Conservation (phyloP, 2,329 filamentous ascomycete species). For the Massarina eburnea region DNA sequence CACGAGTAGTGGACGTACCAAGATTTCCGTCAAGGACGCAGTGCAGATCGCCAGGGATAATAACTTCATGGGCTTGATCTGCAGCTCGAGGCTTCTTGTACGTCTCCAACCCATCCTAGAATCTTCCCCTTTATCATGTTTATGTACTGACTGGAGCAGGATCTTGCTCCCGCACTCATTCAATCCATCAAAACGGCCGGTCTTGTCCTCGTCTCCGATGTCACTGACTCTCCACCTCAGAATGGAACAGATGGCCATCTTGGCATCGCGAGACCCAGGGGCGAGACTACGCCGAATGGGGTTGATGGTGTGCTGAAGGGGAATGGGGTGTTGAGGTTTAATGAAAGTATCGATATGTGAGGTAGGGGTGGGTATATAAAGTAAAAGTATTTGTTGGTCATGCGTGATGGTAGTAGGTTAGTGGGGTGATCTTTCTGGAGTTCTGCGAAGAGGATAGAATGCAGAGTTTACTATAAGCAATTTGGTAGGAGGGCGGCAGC, state of each 20-base stretch:
- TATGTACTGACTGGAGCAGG: slow-evolving; percentile 54
- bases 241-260: slow-evolving; percentile 35
- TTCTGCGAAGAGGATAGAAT: too few relatives aligned
- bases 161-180: slow-evolving; percentile 88
- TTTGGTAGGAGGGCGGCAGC: too few relatives aligned
- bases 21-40: slow-evolving; percentile 89
- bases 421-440: too few relatives aligned
- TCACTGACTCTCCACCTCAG: slow-evolving; percentile 59
- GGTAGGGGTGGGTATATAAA: too few relatives aligned
- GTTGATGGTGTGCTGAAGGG: slow-evolving; percentile 84
- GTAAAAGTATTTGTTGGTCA: too few relatives aligned
- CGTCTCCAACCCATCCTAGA: slow-evolving; percentile 36
- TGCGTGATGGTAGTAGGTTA: too few relatives aligned
- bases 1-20: slow-evolving; percentile 67
- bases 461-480: too few relatives aligned
- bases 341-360: slow-evolving; percentile 72
- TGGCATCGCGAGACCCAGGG: slow-evolving; percentile 43
- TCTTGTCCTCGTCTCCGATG: slow-evolving; percentile 87
- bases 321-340: slow-evolving; percentile 88
- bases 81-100: slow-evolving; percentile 83
- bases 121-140: not conserved
- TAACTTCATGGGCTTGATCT: slow-evolving; percentile 97
- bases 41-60: slow-evolving; percentile 92
- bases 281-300: slow-evolving; percentile 66
- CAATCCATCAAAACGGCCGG: slow-evolving; percentile 94